These are phyloP conservation scores for Geopyxis carbonaria DNA, from an alignment of 495 filamentous ascomycete species.

Conservation along the genomic window DNA sequence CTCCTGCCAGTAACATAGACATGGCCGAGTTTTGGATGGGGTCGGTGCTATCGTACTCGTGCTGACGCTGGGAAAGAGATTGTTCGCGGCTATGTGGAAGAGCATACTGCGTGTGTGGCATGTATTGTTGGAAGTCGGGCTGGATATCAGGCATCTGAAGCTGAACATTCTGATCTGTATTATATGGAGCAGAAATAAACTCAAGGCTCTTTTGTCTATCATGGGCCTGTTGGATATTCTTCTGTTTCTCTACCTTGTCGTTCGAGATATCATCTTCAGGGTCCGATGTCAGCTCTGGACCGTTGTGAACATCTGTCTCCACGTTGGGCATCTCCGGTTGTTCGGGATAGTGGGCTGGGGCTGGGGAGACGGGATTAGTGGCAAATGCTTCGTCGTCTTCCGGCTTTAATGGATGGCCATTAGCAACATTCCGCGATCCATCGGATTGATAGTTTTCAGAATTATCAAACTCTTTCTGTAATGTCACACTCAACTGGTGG, in stretches of 20 bases:
- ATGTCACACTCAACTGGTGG: constrained; percentile 50
- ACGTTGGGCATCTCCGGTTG: constrained; percentile 20
- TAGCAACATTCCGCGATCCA: constrained; percentile 29
- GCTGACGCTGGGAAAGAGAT: constrained; percentile 20
- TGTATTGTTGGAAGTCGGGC: constrained; percentile 7
- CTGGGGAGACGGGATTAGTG: constrained; percentile 27
- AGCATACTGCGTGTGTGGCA: constrained; percentile 15
- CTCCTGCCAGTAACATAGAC: constrained; percentile 22
- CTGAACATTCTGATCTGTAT: constrained; percentile 5
- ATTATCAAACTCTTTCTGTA: constrained; percentile 68
- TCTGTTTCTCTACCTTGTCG: constrained; percentile 17
- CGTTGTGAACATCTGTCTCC: constrained; percentile 34
- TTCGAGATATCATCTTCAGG: constrained; percentile 19
- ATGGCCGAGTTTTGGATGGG: constrained; percentile 20
- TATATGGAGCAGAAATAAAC: constrained; percentile 7
- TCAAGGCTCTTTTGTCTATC: constrained; percentile 13
- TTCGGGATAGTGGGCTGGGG: constrained; percentile 20
- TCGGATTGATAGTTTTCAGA: constrained; percentile 59
- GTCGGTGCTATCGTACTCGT: constrained; percentile 17
- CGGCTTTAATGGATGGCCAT: constrained; percentile 14
- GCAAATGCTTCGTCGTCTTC: constrained; percentile 19
- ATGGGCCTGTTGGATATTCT: constrained; percentile 15
- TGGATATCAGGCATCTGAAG: constrained; percentile 12
- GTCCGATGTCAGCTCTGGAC: constrained; percentile 24
- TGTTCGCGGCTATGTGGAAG: constrained; percentile 21